These are phyloP conservation scores for Lenwebbia sp. DNA, from an alignment of 345 rosid genomes.

Conservation along the genomic window DNA sequence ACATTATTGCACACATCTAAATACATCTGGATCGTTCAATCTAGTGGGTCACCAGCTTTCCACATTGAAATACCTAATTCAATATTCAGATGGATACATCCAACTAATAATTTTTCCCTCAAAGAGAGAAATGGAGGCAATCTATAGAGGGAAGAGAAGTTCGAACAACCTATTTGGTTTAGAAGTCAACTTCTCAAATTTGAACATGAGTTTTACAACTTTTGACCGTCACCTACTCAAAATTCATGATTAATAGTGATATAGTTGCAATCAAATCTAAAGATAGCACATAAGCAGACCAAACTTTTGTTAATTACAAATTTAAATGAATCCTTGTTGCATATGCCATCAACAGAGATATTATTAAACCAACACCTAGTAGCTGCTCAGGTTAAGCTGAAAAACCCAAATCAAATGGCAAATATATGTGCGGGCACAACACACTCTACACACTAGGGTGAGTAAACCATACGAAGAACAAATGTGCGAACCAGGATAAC, in stretches of 20 bases:
- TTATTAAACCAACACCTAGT: neutral
- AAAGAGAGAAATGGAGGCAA: neutral
- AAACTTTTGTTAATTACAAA: neutral
- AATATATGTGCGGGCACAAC: too few relatives aligned
- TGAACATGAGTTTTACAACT: neutral
- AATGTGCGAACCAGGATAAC: neutral
- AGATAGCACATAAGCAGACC: neutral
- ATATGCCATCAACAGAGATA: neutral
- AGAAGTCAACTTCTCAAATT: neutral
- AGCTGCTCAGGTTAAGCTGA: neutral
- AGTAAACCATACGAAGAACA: neutral
- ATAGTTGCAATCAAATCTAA: neutral
- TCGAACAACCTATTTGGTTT: neutral
- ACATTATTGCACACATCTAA: neutral
- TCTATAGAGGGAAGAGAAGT: neutral
- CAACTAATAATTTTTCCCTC: neutral
- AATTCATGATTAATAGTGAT: neutral
- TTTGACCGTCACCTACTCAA: neutral
- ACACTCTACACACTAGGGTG: neutral
- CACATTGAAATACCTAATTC: neutral
- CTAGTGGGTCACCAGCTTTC: neutral
- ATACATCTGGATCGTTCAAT: neutral
- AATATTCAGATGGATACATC: neutral
- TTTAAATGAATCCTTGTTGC: neutral
- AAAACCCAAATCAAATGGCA: neutral